phyloP scores from a whole-genome alignment of 2,329 filamentous ascomycete species.

The Cladosporium cucumerinum region DNA sequence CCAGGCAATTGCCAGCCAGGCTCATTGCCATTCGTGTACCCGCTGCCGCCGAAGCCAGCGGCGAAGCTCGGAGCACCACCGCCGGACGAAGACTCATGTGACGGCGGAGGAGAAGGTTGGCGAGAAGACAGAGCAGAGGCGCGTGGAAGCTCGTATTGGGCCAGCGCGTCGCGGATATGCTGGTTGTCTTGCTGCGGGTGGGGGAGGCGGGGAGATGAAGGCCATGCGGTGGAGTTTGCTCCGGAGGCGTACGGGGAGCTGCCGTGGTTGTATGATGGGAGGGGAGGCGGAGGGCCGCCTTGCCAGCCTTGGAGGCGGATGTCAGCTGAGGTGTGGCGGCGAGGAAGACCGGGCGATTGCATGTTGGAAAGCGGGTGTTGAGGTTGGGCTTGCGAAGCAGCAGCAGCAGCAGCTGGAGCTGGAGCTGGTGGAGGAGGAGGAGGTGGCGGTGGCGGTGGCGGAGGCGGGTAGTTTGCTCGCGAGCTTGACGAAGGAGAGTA shows the following conservation, averaged over 20 bases:
- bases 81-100: slow-evolving; percentile 22
- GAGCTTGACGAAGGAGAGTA: slow-evolving; percentile 65
- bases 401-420: slow-evolving; percentile 37
- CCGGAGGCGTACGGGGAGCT: slow-evolving; percentile 65
- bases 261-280: slow-evolving; percentile 35
- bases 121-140: slow-evolving; percentile 48
- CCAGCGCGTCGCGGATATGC: slow-evolving; percentile 59
- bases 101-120: slow-evolving; percentile 52
- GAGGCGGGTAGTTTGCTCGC: slow-evolving; percentile 57
- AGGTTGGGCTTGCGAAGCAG: slow-evolving; percentile 49
- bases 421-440: slow-evolving; percentile 52
- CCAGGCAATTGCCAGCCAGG: slow-evolving; percentile 56
- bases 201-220: slow-evolving; percentile 58
- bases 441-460: slow-evolving; percentile 64
- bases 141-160: slow-evolving; percentile 62
- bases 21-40: slow-evolving; percentile 51
- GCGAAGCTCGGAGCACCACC: slow-evolving; percentile 39
- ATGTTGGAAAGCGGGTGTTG: slow-evolving; percentile 59
- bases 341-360: slow-evolving; percentile 63
- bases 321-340: slow-evolving; percentile 91
- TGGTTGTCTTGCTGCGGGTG: slow-evolving; percentile 64
- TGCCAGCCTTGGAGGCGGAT: slow-evolving; percentile 71
- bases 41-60: slow-evolving; percentile 49
- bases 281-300: slow-evolving; percentile 49
- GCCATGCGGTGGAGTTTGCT: slow-evolving; percentile 61